Base-by-base conservation (phyloP, 306 rosid genomes). In the Pueraria montana region DNA sequence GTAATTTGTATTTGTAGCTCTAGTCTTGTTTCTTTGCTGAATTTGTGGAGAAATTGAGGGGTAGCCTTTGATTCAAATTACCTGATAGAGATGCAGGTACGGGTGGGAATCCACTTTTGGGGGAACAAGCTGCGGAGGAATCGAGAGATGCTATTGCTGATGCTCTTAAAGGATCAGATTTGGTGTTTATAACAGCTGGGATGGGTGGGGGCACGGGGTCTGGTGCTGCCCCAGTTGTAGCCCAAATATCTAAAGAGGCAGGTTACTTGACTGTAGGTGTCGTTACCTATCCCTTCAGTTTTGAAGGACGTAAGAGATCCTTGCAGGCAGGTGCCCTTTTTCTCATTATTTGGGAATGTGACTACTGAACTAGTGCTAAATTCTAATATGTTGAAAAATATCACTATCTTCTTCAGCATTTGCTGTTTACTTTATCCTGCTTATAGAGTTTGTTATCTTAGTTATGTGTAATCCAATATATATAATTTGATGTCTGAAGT, bases 181-280 rank as follows among this genome's bases (percentile, higher is more conserved):
- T 96, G 66, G 99, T 96, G 53, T 96, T 96, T 69, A 89, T 96
- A 84, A 96, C 99, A 11, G 98, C 99, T 32, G 99, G 99, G 65
- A 96, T 96, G 99, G 99, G 99, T 73, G 99, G 99, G 34, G 99
- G 99, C 17, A 96, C 99, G 0, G 99, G 99, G 40, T 96, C 99
- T 27, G 99, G 99, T 64, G 99, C 99, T 55, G 98, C 99, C 48
- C 99, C 99, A 17, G 94, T 96, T 56, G 99, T 96, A 56, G 99
- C 99, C 40, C 97, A 90, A 82, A 90, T 96, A 83, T 92, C 99
- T 38, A 94, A 90, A 84, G 99, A 96, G 89, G 95, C 98, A 0
- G 99, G 99, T 48, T 96, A 90, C 88, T 87, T 96, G 89, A 96
- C 99, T 9, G 99, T 96, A 45, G 99, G 99, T 50, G 99, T 96